phyloP scores from a whole-genome alignment of 2,329 filamentous ascomycete genomes.

The Trichoderma lentiforme region DNA sequence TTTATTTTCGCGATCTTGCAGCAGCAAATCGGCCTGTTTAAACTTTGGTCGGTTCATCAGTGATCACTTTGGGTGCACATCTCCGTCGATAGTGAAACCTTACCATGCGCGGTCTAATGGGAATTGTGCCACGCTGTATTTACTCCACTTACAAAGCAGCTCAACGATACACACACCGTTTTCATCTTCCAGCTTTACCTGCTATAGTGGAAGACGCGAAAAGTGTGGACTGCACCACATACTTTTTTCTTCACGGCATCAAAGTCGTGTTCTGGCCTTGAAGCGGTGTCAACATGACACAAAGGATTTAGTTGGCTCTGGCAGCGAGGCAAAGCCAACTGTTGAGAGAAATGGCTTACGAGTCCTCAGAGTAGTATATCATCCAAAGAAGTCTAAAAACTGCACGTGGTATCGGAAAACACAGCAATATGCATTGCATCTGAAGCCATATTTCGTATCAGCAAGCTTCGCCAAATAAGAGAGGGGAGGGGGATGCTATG shows the following conservation, averaged over 20 bases:
- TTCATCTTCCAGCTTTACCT: background rate
- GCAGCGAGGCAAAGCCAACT: background rate
- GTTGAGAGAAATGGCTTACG: background rate
- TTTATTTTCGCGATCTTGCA: conserved; percentile 13
- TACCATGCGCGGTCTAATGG: background rate
- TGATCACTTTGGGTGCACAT: conserved; percentile 1
- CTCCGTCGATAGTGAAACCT: conserved; percentile 10
- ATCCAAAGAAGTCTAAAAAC: background rate
- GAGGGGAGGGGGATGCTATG: background rate
- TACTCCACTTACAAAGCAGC: background rate
- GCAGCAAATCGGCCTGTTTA: background rate
- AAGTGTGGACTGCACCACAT: background rate
- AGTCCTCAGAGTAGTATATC: background rate
- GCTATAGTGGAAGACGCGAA: background rate
- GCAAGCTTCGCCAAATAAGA: background rate
- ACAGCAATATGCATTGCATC: background rate
- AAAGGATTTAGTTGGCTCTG: background rate
- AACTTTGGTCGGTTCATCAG: background rate
- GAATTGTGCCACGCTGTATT: background rate
- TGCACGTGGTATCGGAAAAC: background rate
- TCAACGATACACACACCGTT: background rate
- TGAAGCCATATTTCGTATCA: background rate
- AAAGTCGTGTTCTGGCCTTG: background rate
- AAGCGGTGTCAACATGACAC: background rate
- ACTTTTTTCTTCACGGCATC: background rate